Percentiles rank a stretch among this genome's conserved stretches.
These are phyloP conservation scores for Aspergillus ustus DNA, from an alignment of 2,329 filamentous ascomycete species.

Conservation along the genomic window DNA sequence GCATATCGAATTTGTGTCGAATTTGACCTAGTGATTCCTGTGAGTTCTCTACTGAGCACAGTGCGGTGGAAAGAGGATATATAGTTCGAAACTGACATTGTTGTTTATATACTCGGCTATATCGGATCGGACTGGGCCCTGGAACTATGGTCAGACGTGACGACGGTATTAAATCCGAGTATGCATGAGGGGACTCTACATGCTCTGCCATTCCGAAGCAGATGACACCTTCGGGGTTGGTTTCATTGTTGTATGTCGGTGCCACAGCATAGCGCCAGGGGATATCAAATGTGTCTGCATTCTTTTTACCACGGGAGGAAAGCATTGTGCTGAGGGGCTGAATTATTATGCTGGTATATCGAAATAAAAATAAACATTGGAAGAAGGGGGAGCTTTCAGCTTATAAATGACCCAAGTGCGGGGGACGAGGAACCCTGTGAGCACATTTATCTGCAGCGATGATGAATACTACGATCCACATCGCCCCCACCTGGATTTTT, in stretches of 20 bases:
- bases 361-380: not conserved
- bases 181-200: conserved; percentile 25
- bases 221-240: conserved; percentile 38
- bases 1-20: conserved; percentile 41
- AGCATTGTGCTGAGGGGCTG: conserved; percentile 26
- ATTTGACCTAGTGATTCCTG: conserved; percentile 29
- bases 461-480: not conserved
- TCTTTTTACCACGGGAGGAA: conserved; percentile 32
- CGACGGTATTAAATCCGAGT: not conserved
- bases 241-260: conserved; percentile 33
- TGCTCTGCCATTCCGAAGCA: conserved; percentile 45
- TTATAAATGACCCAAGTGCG: not conserved
- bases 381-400: not conserved
- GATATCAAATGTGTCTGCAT: conserved; percentile 26
- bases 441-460: not conserved
- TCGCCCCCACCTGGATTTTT: not conserved
- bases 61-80: not conserved
- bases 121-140: conserved; percentile 45
- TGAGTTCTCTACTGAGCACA: not conserved
- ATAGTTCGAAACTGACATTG: conserved; percentile 29
- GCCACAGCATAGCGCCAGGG: conserved; percentile 35
- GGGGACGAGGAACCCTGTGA: conserved; percentile 2
- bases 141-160: not conserved
- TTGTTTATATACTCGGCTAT: conserved; percentile 45
- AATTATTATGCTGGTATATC: too few species aligned